Evolutionary conservation across 345 rosid species (phyloP).

Genomic region (Salix brachista): DNA sequence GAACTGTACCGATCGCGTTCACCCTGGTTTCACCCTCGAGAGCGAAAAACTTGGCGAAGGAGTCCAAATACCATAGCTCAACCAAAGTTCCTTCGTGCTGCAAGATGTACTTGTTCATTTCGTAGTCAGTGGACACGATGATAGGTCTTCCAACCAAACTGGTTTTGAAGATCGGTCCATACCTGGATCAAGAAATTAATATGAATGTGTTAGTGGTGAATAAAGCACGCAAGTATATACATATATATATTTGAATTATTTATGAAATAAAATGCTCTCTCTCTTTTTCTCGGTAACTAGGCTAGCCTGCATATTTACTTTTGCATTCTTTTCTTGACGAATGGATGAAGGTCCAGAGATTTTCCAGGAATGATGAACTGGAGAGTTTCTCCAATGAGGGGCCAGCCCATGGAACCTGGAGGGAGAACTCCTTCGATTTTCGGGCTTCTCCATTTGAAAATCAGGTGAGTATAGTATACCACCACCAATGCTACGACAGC

Average conservation of each 20-base stretch:
- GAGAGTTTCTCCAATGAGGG: neutral
- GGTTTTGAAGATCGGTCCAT: slow-evolving; percentile 19
- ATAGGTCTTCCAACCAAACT: neutral
- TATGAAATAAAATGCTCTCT: too few relatives aligned
- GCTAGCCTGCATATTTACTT: neutral
- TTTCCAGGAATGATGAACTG: neutral
- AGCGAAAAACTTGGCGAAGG: slow-evolving; percentile 14
- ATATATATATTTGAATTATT: too few relatives aligned
- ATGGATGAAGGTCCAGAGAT: neutral
- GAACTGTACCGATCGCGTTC: neutral
- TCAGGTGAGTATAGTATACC: neutral
- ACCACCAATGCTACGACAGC: neutral
- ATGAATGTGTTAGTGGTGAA: neutral
- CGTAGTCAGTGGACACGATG: slow-evolving; percentile 23
- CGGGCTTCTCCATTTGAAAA: neutral
- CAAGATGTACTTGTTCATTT: slow-evolving; percentile 16
- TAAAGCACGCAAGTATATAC: neutral
- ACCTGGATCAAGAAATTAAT: neutral
- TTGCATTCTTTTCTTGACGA: neutral
- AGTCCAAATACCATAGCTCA: slow-evolving; percentile 10
- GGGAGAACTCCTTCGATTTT: neutral
- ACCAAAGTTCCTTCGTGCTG: slow-evolving; percentile 16
- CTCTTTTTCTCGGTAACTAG: too few relatives aligned
- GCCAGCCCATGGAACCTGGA: neutral
- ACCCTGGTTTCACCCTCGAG: slow-evolving; percentile 10